These are phyloP conservation scores for Blastocystis sp. DNA, from an alignment of 352 stramenopile genomes.

Conservation along the genomic window DNA sequence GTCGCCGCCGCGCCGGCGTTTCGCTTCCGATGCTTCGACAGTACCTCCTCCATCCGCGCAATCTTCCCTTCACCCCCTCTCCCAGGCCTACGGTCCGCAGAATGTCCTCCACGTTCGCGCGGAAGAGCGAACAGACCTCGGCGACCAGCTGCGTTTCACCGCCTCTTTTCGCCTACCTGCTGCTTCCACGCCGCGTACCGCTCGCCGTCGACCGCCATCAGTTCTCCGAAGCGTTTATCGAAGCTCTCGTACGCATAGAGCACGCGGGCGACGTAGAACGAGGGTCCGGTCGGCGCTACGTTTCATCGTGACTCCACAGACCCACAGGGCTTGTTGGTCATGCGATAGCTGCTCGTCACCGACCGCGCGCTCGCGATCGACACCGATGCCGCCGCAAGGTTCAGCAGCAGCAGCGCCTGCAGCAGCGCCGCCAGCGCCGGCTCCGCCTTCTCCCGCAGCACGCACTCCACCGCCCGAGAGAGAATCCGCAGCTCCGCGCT, in stretches of 20 bases:
- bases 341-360: slow-evolving; percentile 51
- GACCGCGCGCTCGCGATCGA: slow-evolving; percentile 4
- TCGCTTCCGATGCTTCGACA: slow-evolving; percentile 48
- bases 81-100: not conserved
- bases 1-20: not conserved
- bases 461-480: not conserved
- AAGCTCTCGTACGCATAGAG: not conserved
- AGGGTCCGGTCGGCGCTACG: not conserved
- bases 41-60: slow-evolving; percentile 38
- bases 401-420: not conserved
- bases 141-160: not conserved
- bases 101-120: slow-evolving; percentile 8
- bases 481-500: not conserved
- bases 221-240: not conserved
- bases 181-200: not conserved
- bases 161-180: not conserved
- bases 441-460: not conserved
- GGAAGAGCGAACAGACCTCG: slow-evolving; percentile 1
- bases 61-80: not conserved
- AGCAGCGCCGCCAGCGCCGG: not conserved
- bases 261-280: slow-evolving; percentile 19
- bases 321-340: slow-evolving; percentile 41
- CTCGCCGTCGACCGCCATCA: not conserved
- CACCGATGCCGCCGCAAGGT: not conserved
- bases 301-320: not conserved